Percentiles rank a stretch among this genome's conserved stretches.
Evolutionary conservation across 2,329 filamentous ascomycete genomes (phyloP).

Genomic region (Paramyrothecium sp.): DNA sequence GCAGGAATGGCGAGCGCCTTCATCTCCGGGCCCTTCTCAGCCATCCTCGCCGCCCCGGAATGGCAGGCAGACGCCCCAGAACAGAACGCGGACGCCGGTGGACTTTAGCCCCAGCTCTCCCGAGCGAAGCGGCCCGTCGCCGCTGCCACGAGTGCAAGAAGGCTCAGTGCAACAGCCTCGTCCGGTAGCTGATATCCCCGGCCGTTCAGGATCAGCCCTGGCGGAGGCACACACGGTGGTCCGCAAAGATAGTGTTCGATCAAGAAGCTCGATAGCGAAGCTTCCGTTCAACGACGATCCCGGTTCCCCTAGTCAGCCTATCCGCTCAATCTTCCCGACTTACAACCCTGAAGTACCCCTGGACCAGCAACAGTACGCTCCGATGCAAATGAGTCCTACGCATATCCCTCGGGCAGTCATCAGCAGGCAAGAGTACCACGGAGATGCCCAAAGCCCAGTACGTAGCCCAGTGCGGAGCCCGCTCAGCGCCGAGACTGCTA

Average conservation of each 20-base stretch:
- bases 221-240: constrained; percentile 50
- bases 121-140: constrained; percentile 11
- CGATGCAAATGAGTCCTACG: constrained; percentile 62
- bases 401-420: constrained; percentile 64
- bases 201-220: constrained; percentile 49
- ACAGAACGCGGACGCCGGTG: constrained; percentile 28
- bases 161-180: constrained; percentile 35
- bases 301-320: constrained; percentile 27
- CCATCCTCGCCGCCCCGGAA: constrained; percentile 25
- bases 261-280: constrained; percentile 58
- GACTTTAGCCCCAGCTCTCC: constrained; percentile 29
- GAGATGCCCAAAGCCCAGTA: constrained; percentile 14
- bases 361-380: constrained; percentile 68
- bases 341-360: constrained; percentile 69
- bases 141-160: constrained; percentile 4
- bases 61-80: constrained; percentile 29
- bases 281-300: constrained; percentile 39
- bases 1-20: constrained; percentile 23
- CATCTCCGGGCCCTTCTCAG: constrained; percentile 13
- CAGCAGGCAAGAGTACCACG: constrained; percentile 60
- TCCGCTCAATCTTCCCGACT: constrained; percentile 73
- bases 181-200: constrained; percentile 40
- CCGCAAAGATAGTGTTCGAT: constrained; percentile 46
- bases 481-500: constrained; percentile 14
- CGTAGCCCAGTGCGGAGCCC: constrained; percentile 16